Conservation (phyloP, 2,329 filamentous ascomycete genomes). For the Apiospora hydei region DNA sequence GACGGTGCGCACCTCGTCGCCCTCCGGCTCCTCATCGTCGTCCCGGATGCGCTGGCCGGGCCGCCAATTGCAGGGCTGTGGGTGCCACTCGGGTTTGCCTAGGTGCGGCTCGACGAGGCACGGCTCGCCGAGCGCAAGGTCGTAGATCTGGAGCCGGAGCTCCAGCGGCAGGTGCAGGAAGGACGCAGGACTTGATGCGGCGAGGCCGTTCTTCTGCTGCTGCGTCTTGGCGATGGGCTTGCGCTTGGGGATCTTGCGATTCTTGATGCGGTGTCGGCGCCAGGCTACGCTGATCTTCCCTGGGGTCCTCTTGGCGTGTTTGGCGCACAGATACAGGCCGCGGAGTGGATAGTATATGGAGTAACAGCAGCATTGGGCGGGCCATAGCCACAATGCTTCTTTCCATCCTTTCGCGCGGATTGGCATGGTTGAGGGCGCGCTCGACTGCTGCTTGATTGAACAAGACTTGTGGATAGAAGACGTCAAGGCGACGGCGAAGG, state of each 20-base stretch:
- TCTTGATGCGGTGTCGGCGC: background rate
- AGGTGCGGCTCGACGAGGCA: conserved; percentile 13
- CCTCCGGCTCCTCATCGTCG: background rate
- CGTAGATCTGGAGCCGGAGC: conserved; percentile 10
- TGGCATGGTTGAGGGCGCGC: background rate
- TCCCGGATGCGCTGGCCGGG: conserved; percentile 7
- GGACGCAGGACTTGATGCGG: background rate
- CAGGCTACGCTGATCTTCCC: background rate
- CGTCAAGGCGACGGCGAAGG: background rate
- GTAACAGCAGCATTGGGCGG: background rate
- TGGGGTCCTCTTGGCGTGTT: background rate
- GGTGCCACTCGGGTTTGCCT: background rate
- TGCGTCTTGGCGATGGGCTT: background rate
- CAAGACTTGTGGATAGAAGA: background rate
- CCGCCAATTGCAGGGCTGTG: background rate
- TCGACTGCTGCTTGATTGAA: background rate
- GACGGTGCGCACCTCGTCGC: conserved; percentile 8
- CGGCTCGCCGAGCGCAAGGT: conserved; percentile 14
- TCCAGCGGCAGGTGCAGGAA: conserved; percentile 21
- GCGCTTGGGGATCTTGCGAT: conserved; percentile 1
- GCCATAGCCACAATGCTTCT: background rate
- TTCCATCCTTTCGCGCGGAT: background rate
- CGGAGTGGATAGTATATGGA: conserved; percentile 9
- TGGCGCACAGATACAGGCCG: background rate
- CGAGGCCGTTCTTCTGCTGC: background rate